Conservation (phyloP, 768 basidiomycete species). For the Lentinula raphanica region DNA sequence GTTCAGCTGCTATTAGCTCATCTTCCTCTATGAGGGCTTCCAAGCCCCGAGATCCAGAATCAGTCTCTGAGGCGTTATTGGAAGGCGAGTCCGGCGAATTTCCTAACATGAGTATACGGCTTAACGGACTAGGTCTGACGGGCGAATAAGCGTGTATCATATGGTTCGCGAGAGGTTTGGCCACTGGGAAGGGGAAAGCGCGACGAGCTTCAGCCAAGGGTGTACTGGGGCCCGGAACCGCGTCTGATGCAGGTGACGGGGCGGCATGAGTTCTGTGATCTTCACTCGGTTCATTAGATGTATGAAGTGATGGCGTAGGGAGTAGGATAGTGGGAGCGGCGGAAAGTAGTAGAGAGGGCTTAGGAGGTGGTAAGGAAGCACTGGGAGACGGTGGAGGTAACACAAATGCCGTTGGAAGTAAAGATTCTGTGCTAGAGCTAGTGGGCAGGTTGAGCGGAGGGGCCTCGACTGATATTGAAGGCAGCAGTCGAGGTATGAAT, state of each 20-base stretch:
- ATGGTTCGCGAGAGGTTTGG: slow-evolving; percentile 61
- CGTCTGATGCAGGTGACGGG: background rate
- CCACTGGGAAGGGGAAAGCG: slow-evolving; percentile 56
- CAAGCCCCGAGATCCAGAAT: background rate
- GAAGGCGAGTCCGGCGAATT: slow-evolving; percentile 39
- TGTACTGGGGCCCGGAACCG: slow-evolving; percentile 21
- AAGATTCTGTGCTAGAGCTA: slow-evolving; percentile 29
- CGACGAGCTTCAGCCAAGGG: slow-evolving; percentile 27
- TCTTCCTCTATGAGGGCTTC: background rate
- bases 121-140: slow-evolving; percentile 73
- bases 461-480: background rate
- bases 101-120: slow-evolving; percentile 69
- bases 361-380: slow-evolving; percentile 50
- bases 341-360: slow-evolving; percentile 32
- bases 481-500: slow-evolving; percentile 28
- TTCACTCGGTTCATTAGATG: background rate
- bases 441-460: slow-evolving; percentile 6
- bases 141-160: slow-evolving; percentile 84
- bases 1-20: slow-evolving; percentile 19
- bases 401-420: slow-evolving; percentile 67
- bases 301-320: slow-evolving; percentile 9
- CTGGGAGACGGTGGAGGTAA: slow-evolving; percentile 75
- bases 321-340: background rate
- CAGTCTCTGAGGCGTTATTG: background rate
- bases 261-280: background rate